phyloP scores from a whole-genome alignment of 495 filamentous ascomycete species.

The Acidomyces sp. region DNA sequence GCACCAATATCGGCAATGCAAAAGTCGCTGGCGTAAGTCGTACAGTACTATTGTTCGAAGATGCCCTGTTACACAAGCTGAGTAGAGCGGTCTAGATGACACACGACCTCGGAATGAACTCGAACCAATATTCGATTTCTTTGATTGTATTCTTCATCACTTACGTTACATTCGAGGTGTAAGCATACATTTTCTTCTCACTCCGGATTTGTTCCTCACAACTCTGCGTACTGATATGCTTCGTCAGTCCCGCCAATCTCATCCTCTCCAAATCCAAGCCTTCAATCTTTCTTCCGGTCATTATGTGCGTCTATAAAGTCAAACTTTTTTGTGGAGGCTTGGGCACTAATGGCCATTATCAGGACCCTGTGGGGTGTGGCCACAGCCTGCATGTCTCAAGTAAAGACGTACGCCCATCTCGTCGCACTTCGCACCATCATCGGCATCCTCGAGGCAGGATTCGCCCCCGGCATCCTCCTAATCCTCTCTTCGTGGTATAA shows the following conservation, averaged over 20 bases:
- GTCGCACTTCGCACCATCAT: constrained; percentile 31
- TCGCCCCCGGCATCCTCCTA: constrained; percentile 35
- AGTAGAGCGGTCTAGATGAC: too few species aligned
- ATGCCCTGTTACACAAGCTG: too few species aligned
- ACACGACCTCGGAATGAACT: constrained; percentile 12
- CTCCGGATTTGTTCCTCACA: too few species aligned
- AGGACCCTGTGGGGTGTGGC: constrained; percentile 29
- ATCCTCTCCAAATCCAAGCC: constrained; percentile 31
- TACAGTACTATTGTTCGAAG: too few species aligned
- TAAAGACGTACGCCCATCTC: constrained; percentile 34
- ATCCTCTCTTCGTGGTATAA: constrained; percentile 42
- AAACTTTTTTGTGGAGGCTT: background rate
- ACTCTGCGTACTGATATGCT: too few species aligned
- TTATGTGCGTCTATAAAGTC: constrained; percentile 22
- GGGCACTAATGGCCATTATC: constrained; percentile 1
- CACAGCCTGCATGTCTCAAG: constrained; percentile 32
- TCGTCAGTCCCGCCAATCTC: constrained; percentile 31
- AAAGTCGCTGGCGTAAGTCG: constrained; percentile 19
- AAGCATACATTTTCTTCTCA: too few species aligned
- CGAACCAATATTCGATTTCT: constrained; percentile 15
- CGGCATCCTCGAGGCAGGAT: constrained; percentile 34
- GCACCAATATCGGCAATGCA: constrained; percentile 22
- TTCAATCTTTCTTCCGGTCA: constrained; percentile 34
- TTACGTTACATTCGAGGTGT: constrained; percentile 36
- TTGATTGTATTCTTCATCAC: constrained; percentile 29